Base-by-base conservation (phyloP, 2,329 filamentous ascomycete species). In the Coniochaeta sp. region DNA sequence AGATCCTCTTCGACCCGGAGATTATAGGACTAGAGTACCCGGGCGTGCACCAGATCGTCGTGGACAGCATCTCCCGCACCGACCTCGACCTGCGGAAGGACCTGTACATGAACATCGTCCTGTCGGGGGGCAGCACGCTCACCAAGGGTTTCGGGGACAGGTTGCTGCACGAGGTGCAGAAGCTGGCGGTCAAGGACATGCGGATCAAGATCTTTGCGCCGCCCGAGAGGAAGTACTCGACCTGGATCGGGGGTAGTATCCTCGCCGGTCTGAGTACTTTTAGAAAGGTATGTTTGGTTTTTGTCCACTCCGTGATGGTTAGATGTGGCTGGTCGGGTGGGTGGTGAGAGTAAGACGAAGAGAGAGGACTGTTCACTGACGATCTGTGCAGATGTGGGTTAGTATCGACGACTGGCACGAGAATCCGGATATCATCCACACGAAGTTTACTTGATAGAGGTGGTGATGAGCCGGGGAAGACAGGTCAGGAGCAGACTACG, bases 391-490 rank as follows among this genome's bases (percentile, higher is more conserved):
- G 92, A 99, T 99, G 94, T 97, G 94, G 91, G 94, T 99, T 65
- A 96, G 91, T 72, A 92, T 96, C 67, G 94, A 97, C 66, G 94
- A 99, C 76, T 99, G 94, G 94, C 94, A 99, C 69, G 94, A 99
- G 79, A 96, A 99, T 67, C 94, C 94, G 16, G 92, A 99, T 66
- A 94, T 99, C 63, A 97, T 99, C 66, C 92, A 97, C 72, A 94
- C 90, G 65, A 97, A 96, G 72, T 96, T 97, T 71, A 91, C 90
- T 63, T 96, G 78, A n/a, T n/a, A n/a, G n/a, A n/a, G n/a, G n/a
- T n/a, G n/a, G n/a, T n/a, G n/a, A n/a, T n/a, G n/a, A n/a, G n/a
- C n/a, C n/a, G n/a, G n/a, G n/a, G n/a, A n/a, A n/a, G n/a, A n/a
- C n/a, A n/a, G n/a, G n/a, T n/a, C n/a, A n/a, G n/a, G n/a, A n/a